Evolutionary conservation across 805 yeast species (phyloP), one percentile per base, ranked within the genome.

Genomic region (Candida hungchunana): DNA sequence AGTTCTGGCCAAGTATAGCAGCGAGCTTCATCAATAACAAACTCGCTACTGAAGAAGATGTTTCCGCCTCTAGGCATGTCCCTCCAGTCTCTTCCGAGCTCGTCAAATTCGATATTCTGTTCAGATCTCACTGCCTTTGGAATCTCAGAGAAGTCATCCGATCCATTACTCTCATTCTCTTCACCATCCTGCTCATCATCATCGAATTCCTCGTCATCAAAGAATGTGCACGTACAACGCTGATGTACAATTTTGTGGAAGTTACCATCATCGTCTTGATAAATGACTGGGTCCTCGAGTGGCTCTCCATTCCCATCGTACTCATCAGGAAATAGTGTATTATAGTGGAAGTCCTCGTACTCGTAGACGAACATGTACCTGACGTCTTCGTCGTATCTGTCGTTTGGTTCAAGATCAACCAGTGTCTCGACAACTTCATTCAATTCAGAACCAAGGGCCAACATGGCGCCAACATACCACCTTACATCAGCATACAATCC

Each of bases 41-140:
- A 41, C 2, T 39, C 35, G 3, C 54, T 32, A 26, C 50, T 55
- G 44, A 51, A 60, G 24, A 60, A 56, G 10, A 60, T 56, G 50
- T 82, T 82, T 1, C 63, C 63, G 3, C 76, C 84, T 32, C 87
- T 60, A 3, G 84, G 82, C 10, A 79, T 64, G 55, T 80, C 88
- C 47, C 87, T 61, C 85, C 88, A 79, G 58, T 82, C 88, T 23
- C 74, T 63, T 0, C 85, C 86, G 30, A 65, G 54, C 18, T 73
- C 69, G 52, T 78, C 85, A 53, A 75, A 71, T 32, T 73, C 77
- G 25, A 73, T 59, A 6, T 33, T 34, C 16, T 48, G 50, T 1
- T 60, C 52, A 4, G 67, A 53, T 42, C 73, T 50, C 1, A 62
- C 57, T 1, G 71, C 69, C 4, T 51, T 43, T 10, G 62, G 58